Percentiles rank a stretch among this genome's conserved stretches.
These are phyloP conservation scores for Mediolabrus comicus DNA, from an alignment of 108 stramenopile genomes.

Conservation along the genomic window DNA sequence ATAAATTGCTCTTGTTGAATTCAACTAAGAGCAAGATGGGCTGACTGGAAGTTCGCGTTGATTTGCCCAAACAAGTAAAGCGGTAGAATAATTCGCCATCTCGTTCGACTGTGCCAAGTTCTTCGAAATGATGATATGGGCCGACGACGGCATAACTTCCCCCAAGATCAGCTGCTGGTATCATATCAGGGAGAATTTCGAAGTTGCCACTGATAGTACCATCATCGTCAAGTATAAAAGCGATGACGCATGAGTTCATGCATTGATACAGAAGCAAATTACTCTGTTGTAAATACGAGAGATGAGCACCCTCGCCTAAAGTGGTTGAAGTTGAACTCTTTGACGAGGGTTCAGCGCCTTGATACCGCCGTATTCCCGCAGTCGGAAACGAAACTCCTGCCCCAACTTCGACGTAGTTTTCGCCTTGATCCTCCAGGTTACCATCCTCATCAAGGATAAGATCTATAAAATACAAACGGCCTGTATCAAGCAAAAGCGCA, in stretches of 20 bases:
- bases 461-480: slow-evolving; percentile 56
- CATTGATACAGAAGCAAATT: slow-evolving; percentile 71
- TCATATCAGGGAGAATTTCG: slow-evolving; percentile 63
- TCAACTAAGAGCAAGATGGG: slow-evolving; percentile 60
- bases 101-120: slow-evolving; percentile 48
- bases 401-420: slow-evolving; percentile 47
- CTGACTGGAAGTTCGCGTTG: slow-evolving; percentile 41
- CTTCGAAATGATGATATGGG: slow-evolving; percentile 68
- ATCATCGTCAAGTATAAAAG: slow-evolving; percentile 53
- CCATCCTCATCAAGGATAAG: slow-evolving; percentile 48
- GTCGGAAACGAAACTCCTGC: slow-evolving; percentile 54
- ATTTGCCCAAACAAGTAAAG: slow-evolving; percentile 58
- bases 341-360: slow-evolving; percentile 33
- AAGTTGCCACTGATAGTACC: slow-evolving; percentile 62
- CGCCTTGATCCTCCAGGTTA: slow-evolving; percentile 47
- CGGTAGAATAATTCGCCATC: slow-evolving; percentile 49
- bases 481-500: slow-evolving; percentile 62
- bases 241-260: slow-evolving; percentile 58
- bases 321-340: slow-evolving; percentile 45
- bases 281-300: slow-evolving; percentile 55
- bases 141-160: slow-evolving; percentile 44
- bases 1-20: slow-evolving; percentile 57
- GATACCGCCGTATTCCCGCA: slow-evolving; percentile 47
- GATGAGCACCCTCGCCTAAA: slow-evolving; percentile 64
- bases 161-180: slow-evolving; percentile 44